phyloP scores from a whole-genome alignment of 768 basidiomycete species.

The Phaffia australis region DNA sequence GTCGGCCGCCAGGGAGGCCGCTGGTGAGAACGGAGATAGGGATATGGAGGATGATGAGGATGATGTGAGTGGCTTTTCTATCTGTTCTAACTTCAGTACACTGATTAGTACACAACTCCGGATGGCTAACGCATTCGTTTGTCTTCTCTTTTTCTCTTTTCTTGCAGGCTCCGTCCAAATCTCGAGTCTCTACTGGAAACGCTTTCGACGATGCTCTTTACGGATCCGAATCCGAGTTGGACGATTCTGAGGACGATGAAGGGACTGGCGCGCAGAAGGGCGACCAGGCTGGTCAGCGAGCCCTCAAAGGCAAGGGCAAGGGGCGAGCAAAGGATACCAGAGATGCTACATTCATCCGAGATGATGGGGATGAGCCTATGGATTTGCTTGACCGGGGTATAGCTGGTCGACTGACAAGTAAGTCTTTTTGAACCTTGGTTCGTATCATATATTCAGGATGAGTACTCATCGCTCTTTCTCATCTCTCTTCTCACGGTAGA shows the following conservation, averaged over 20 bases:
- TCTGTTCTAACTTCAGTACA: neutral
- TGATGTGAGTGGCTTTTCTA: slow-evolving; percentile 38
- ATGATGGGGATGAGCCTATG: slow-evolving; percentile 89
- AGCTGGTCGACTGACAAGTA: slow-evolving; percentile 39
- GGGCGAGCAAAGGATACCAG: slow-evolving; percentile 39
- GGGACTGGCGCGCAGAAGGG: slow-evolving; percentile 28
- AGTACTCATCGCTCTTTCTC: neutral
- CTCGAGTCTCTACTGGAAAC: slow-evolving; percentile 56
- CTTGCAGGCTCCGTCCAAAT: slow-evolving; percentile 40
- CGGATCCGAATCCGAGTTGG: slow-evolving; percentile 85
- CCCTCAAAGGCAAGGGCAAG: slow-evolving; percentile 35
- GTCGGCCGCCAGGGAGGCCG: slow-evolving; percentile 42
- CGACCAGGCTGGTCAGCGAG: slow-evolving; percentile 16
- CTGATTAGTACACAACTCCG: neutral
- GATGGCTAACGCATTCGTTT: neutral
- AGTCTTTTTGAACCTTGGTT: slow-evolving; percentile 19
- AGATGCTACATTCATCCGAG: slow-evolving; percentile 55
- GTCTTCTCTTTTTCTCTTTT: neutral
- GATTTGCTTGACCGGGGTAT: slow-evolving; percentile 69
- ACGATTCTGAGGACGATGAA: slow-evolving; percentile 43
- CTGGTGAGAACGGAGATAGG: slow-evolving; percentile 46
- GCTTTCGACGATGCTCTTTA: slow-evolving; percentile 97
- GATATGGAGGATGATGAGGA: slow-evolving; percentile 51
- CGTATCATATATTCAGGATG: neutral
- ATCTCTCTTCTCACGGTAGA: slow-evolving; percentile 14